Base-by-base conservation (phyloP, 2,329 filamentous ascomycete species). In the Plenodomus lindquistii region DNA sequence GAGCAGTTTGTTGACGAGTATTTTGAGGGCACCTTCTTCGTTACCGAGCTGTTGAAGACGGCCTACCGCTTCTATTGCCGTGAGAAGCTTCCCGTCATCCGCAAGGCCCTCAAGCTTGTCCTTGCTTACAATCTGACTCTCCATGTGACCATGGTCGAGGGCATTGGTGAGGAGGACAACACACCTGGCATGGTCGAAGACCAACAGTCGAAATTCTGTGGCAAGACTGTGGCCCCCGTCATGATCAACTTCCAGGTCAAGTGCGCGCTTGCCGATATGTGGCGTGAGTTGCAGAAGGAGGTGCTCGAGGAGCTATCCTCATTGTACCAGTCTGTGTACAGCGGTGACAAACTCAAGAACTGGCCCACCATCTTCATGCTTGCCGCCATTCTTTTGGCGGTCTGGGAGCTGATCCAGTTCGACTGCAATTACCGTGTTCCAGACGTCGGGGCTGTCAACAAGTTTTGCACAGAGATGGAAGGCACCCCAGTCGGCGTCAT, bases 171-270 rank as follows among this genome's bases (percentile, higher is more conserved):
- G 13, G 91, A 96, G 82, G 85, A 91, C 55, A 77, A 80, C 19
- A 80, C 92, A 69, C 81, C 89, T 45, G 93, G 92, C 57, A 87
- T 89, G 77, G 93, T 97, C 57, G 85, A 93, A 42, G 89, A 94
- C 65, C 85, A 89, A 65, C 84, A 87, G 44, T 96, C 91, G 59
- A 94, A 90, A 71, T 97, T 88, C 80, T 87, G 83, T 63, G 92
- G 92, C 67, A 93, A 93, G 79, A 92, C 88, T 29, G 86, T 96
- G 55, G 93, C 93, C 15, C 93, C 93, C 11, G 92, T 97, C 70
- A 96, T 97, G 92, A 95, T 97, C 83, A 97, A 97, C 80, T 97
- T 97, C 84, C 91, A 97, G 78, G 91, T 97, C 80, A 97, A 97
- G 83, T 94, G 89, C 66, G 92, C 92, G 45, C 86, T 97, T 77